Percentiles rank a stretch among this genome's conserved stretches.
These are phyloP conservation scores for Coelastrella sp. DNA, from an alignment of 139 green algal genomes.

Conservation along the genomic window DNA sequence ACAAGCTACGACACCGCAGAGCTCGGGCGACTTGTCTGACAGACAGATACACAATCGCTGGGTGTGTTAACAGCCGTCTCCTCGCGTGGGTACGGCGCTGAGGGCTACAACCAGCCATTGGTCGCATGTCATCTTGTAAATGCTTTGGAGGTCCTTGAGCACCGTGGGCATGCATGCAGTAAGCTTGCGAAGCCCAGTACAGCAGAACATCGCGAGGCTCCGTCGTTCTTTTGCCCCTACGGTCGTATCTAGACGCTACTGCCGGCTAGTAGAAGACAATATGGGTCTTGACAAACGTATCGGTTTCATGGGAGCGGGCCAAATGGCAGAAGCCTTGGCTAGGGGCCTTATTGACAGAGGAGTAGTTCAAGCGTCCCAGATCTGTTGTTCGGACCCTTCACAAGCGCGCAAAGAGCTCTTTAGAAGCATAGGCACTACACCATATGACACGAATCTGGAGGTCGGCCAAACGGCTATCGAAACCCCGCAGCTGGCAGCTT, in stretches of 20 bases:
- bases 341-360: conserved; percentile 84
- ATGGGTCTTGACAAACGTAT: conserved; percentile 68
- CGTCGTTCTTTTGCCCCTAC: neutral
- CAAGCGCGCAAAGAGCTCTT: conserved; percentile 83
- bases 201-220: neutral
- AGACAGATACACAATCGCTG: neutral
- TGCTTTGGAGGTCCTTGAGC: neutral
- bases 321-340: conserved; percentile 96
- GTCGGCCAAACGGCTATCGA: conserved; percentile 46
- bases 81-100: neutral
- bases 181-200: neutral
- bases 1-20: too few species aligned
- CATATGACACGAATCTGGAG: conserved; percentile 73
- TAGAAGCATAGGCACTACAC: conserved; percentile 63
- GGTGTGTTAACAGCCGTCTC: conserved; percentile 1
- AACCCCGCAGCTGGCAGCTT: neutral
- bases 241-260: neutral
- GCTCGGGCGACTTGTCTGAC: neutral
- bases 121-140: neutral
- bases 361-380: conserved; percentile 62
- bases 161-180: neutral
- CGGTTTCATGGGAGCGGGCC: conserved; percentile 77
- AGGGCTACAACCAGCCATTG: neutral
- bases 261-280: neutral
- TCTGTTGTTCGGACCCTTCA: conserved; percentile 80